These are phyloP conservation scores for Naganishia liquefaciens DNA, from an alignment of 1,284 basidiomycete genomes.

Conservation along the genomic window DNA sequence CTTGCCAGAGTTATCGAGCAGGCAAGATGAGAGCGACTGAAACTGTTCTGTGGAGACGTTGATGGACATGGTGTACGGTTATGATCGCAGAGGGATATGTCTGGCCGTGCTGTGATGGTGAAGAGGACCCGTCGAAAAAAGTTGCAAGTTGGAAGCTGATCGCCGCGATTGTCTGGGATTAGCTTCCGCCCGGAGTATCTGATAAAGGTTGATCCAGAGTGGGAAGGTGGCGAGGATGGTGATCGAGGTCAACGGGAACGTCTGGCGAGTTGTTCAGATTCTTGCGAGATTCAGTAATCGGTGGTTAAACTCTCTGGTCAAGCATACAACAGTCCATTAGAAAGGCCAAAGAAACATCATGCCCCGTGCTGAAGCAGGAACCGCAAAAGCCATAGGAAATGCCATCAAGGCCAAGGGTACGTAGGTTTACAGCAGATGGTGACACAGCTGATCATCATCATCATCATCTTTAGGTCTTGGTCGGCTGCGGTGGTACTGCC, in stretches of 20 bases:
- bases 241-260: neutral
- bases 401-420: constrained; percentile 89
- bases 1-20: constrained; percentile 73
- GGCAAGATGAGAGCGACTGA: constrained; percentile 52
- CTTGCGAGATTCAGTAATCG: neutral
- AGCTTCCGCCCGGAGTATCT: constrained; percentile 16
- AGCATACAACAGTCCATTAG: neutral
- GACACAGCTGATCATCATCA: constrained; percentile 11
- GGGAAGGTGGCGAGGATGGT: neutral
- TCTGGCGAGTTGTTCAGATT: neutral
- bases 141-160: constrained; percentile 14
- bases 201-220: constrained; percentile 14
- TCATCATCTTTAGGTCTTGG: constrained; percentile 64
- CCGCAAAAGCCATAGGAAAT: constrained; percentile 87
- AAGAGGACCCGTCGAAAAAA: neutral
- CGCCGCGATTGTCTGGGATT: constrained; percentile 6
- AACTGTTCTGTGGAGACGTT: constrained; percentile 49
- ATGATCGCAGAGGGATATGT: constrained; percentile 35
- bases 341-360: constrained; percentile 37
- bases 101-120: neutral
- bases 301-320: too few species aligned
- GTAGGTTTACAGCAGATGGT: constrained; percentile 24
- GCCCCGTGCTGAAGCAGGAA: constrained; percentile 68
- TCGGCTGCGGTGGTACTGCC: constrained; percentile 91
- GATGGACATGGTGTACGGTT: constrained; percentile 45